Conservation (phyloP, 805 yeast species). For the Ogataea parapolymorpha region DNA sequence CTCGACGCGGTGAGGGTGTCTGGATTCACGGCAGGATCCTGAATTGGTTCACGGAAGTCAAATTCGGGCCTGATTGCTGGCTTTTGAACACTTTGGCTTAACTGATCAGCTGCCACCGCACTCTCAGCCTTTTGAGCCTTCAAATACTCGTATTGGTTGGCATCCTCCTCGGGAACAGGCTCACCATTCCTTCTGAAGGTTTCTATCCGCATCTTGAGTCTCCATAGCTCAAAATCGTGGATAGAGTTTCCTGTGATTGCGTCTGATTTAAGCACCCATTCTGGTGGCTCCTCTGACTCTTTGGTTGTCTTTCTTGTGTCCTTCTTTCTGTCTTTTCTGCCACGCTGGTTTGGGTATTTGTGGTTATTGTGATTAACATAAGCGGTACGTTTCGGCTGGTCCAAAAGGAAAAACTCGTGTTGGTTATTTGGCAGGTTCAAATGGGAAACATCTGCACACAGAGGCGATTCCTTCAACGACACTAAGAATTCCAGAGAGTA, state of each 20-base stretch:
- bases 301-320: constrained; percentile 14
- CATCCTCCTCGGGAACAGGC: constrained; percentile 28
- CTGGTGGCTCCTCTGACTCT: constrained; percentile 34
- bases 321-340: constrained; percentile 20
- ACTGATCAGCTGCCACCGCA: too few relatives aligned
- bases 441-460: constrained; percentile 29
- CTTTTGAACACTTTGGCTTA: not conserved
- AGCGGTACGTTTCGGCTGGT: constrained; percentile 35
- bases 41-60: too few relatives aligned
- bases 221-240: constrained; percentile 60
- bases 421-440: constrained; percentile 42
- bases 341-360: constrained; percentile 11
- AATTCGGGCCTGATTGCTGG: too few relatives aligned
- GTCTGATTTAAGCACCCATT: constrained; percentile 38
- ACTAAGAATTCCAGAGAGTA: constrained; percentile 32
- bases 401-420: constrained; percentile 14
- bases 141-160: constrained; percentile 21
- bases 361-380: constrained; percentile 18
- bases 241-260: constrained; percentile 46
- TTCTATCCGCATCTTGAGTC: constrained; percentile 48
- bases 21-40: not conserved
- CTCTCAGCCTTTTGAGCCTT: constrained; percentile 4
- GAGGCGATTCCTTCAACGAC: constrained; percentile 35
- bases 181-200: constrained; percentile 48
- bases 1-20: constrained; percentile 5